A percentile compares a stretch with the other conserved stretches of the same genome.
phyloP scores from a whole-genome alignment of 2,329 filamentous ascomycete genomes.

The Colletotrichum caudatum region DNA sequence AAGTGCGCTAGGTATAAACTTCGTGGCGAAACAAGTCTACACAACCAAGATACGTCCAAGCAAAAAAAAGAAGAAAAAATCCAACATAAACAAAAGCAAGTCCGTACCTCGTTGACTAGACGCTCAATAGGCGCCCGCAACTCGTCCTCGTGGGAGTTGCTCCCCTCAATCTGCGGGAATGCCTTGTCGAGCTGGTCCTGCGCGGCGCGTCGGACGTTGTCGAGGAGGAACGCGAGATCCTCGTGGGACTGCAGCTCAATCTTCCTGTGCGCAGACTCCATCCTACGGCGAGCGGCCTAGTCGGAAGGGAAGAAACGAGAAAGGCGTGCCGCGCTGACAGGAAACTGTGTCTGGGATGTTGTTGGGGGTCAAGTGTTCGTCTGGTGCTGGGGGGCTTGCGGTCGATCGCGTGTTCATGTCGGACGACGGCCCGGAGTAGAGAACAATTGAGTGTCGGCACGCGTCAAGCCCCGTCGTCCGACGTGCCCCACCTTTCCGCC shows the following conservation, averaged over 20 bases:
- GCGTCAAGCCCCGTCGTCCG: slow-evolving; percentile 12
- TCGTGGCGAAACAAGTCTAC: not conserved
- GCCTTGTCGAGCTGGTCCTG: slow-evolving; percentile 74
- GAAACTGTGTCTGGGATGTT: not conserved
- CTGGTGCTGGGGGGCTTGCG: not conserved
- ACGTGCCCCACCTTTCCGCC: slow-evolving; percentile 5
- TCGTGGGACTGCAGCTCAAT: slow-evolving; percentile 84
- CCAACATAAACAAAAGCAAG: not conserved
- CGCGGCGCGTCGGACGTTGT: slow-evolving; percentile 77
- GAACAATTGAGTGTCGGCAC: not conserved
- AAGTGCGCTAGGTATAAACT: not conserved
- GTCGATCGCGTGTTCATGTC: not conserved
- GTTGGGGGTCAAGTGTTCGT: not conserved
- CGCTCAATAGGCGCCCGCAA: slow-evolving; percentile 69
- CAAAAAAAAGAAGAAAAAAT: not conserved
- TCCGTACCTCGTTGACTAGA: slow-evolving; percentile 67
- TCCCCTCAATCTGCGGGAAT: slow-evolving; percentile 72
- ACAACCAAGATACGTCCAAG: not conserved
- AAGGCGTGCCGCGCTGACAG: not conserved
- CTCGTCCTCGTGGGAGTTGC: slow-evolving; percentile 59
- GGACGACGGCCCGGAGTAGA: not conserved
- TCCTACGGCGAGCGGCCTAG: slow-evolving; percentile 31
- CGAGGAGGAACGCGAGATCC: slow-evolving; percentile 77
- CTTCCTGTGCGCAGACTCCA: slow-evolving; percentile 70
- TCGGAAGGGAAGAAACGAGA: not conserved